Conservation (phyloP, 352 stramenopile genomes). For the Globisporangium middletonii region DNA sequence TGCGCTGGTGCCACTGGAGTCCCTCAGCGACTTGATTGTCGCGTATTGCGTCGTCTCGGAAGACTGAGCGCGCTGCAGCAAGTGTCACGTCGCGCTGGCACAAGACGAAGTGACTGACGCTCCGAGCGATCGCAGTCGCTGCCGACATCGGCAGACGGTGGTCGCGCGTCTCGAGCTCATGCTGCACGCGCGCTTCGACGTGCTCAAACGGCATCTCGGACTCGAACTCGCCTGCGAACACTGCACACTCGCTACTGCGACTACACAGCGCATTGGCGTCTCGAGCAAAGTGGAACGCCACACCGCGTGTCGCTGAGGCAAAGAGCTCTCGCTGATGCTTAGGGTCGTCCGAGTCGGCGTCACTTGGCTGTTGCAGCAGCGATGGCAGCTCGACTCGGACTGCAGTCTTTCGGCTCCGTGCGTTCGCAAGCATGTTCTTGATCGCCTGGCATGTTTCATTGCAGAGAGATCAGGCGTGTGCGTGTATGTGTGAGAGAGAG, state of each 20-base stretch:
- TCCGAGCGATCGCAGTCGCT: constrained; percentile 4
- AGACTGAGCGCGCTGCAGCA: constrained; percentile 12
- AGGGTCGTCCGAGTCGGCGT: background rate
- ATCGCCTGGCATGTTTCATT: background rate
- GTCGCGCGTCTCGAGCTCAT: constrained; percentile 21
- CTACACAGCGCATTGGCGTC: background rate
- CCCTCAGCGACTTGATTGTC: background rate
- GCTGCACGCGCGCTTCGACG: constrained; percentile 14
- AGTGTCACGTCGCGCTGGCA: constrained; percentile 16
- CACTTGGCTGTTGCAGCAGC: background rate
- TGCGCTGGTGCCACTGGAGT: constrained; percentile 26
- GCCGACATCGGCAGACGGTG: constrained; percentile 20
- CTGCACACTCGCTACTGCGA: background rate
- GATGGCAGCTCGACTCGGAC: background rate
- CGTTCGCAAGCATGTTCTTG: background rate
- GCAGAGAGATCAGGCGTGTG: background rate
- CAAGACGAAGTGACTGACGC: background rate
- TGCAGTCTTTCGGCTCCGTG: background rate
- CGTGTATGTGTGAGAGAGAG: too few relatives aligned
- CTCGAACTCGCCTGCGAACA: constrained; percentile 1
- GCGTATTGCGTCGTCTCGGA: constrained; percentile 9
- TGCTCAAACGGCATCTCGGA: constrained; percentile 10
- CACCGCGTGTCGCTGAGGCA: background rate
- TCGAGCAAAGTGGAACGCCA: constrained; percentile 4
- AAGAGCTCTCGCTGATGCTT: background rate